phyloP scores from a whole-genome alignment of 164 flowering plant genomes.

The Taxillus chinensis region DNA sequence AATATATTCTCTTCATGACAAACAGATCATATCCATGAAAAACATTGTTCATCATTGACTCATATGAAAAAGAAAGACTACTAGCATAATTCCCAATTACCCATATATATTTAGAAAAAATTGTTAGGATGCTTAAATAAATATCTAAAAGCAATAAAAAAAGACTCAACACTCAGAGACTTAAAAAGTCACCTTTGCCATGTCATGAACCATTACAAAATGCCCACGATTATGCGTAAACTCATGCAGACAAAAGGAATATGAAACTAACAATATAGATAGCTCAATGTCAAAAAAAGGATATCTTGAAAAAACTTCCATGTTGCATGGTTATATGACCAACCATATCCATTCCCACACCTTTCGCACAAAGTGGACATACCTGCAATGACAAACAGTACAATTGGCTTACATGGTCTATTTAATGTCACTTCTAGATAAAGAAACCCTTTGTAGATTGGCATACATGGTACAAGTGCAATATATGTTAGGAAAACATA shows the following conservation, averaged over 20 bases:
- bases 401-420: neutral
- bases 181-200: neutral
- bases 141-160: too few species aligned
- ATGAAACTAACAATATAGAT: neutral
- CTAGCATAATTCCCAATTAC: too few species aligned
- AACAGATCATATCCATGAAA: neutral
- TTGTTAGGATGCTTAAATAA: too few species aligned
- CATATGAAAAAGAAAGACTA: too few species aligned
- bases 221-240: neutral
- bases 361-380: constrained; percentile 78
- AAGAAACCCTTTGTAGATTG: too few species aligned
- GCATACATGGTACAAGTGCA: too few species aligned
- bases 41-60: neutral
- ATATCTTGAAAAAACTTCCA: constrained; percentile 65
- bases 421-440: too few species aligned
- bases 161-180: neutral
- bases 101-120: too few species aligned
- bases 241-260: neutral
- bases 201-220: neutral
- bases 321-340: constrained; percentile 71
- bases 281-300: constrained; percentile 32
- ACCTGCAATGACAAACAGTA: constrained; percentile 33
- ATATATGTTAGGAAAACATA: too few species aligned
- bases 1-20: neutral
- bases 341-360: constrained; percentile 73